Conservation (phyloP, 2,329 filamentous ascomycete genomes). For the Ophiobolus disseminans region DNA sequence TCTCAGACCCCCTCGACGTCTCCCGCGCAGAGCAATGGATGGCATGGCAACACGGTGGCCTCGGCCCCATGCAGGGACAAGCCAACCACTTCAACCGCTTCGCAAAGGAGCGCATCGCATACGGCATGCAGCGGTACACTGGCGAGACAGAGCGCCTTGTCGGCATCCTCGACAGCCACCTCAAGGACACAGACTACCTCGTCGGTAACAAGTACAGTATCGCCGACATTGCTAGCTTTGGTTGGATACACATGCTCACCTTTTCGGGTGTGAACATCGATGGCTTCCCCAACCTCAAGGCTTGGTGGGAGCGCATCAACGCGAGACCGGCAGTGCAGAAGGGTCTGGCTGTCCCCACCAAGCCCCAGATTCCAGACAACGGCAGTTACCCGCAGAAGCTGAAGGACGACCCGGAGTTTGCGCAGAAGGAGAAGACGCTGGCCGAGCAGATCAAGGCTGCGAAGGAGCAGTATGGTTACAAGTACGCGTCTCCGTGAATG, state of each 20-base stretch:
- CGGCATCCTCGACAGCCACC: slow-evolving; percentile 54
- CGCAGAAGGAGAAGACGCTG: slow-evolving; percentile 53
- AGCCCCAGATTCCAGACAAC: slow-evolving; percentile 53
- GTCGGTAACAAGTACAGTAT: slow-evolving; percentile 56
- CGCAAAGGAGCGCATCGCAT: slow-evolving; percentile 53
- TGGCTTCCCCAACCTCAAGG: slow-evolving; percentile 52
- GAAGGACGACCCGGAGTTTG: slow-evolving; percentile 58
- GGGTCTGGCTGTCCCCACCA: slow-evolving; percentile 47
- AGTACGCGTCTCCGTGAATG: slow-evolving; percentile 49
- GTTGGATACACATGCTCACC: slow-evolving; percentile 53
- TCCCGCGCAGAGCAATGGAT: slow-evolving; percentile 66
- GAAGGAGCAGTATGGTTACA: slow-evolving; percentile 56
- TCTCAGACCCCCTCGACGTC: slow-evolving; percentile 56
- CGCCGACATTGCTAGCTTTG: slow-evolving; percentile 56
- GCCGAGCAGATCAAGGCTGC: slow-evolving; percentile 48
- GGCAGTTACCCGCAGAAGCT: slow-evolving; percentile 50
- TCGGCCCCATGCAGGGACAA: slow-evolving; percentile 54
- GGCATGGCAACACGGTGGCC: slow-evolving; percentile 62
- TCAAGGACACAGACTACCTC: slow-evolving; percentile 52
- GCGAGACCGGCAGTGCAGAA: slow-evolving; percentile 53
- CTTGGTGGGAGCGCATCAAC: slow-evolving; percentile 54
- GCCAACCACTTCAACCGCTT: slow-evolving; percentile 52
- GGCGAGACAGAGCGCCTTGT: slow-evolving; percentile 57
- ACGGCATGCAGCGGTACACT: slow-evolving; percentile 55
- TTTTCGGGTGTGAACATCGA: slow-evolving; percentile 53